A percentile compares a stretch with the other conserved stretches of the same genome.
phyloP scores from a whole-genome alignment of 1,284 basidiomycete genomes.

The Cutaneotrichosporon daszewskae region DNA sequence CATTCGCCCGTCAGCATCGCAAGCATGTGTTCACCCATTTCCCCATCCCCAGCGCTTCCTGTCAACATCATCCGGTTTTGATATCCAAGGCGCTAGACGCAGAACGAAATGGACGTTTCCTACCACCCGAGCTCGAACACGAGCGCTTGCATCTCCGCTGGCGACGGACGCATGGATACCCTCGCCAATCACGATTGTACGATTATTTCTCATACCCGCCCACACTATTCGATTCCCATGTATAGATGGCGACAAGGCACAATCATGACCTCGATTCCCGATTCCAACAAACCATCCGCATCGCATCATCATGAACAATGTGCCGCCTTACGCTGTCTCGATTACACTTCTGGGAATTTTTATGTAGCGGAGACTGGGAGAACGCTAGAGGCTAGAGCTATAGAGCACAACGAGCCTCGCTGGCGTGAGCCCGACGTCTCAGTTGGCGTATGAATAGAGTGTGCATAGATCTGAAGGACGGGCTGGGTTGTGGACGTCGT shows the following conservation, averaged over 20 bases:
- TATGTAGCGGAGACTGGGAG: constrained; percentile 13
- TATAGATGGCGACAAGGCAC: constrained; percentile 22
- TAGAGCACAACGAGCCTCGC: constrained; percentile 16
- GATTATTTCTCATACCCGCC: constrained; percentile 10
- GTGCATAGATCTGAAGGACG: too few species aligned
- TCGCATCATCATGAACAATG: constrained; percentile 11
- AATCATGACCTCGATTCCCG: constrained; percentile 5
- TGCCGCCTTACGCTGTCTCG: constrained; percentile 21
- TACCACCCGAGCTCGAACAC: constrained; percentile 8
- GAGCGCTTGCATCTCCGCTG: constrained; percentile 16
- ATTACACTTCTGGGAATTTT: constrained; percentile 7
- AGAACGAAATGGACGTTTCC: constrained; percentile 19
- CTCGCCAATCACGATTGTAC: constrained; percentile 11
- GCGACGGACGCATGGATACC: constrained; percentile 16
- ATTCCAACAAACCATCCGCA: constrained; percentile 1
- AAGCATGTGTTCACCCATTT: constrained; percentile 21
- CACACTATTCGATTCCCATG: constrained; percentile 21
- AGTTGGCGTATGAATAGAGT: constrained; percentile 20
- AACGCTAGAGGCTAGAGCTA: constrained; percentile 23
- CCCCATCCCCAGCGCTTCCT: constrained; percentile 9
- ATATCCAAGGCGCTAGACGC: constrained; percentile 18
- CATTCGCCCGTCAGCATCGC: constrained; percentile 17
- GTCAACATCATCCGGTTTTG: constrained; percentile 9
- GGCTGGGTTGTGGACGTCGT: too few species aligned
- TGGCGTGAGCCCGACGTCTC: constrained; percentile 16